Evolutionary conservation across 495 filamentous ascomycete species (phyloP), one percentile per base, ranked within the genome.

Genomic region (Cryomyces antarcticus): DNA sequence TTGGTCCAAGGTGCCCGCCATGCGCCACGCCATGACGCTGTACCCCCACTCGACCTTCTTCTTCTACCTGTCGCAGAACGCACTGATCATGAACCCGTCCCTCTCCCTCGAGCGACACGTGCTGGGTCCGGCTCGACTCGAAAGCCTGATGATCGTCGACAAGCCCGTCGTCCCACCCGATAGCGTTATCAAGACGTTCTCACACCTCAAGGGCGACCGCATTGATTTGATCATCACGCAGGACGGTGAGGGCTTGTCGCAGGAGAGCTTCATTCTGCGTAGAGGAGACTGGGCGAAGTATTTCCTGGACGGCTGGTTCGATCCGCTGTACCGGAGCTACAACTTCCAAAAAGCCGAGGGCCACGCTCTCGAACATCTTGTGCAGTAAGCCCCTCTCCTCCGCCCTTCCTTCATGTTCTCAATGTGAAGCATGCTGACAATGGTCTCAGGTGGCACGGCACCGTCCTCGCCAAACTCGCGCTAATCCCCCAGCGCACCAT

Each of bases 381-480:
- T 63, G 42, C 60, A 63, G 57, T 58, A 49, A 28, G 56, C 43
- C 30, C 7, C 40, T 6, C 38, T 24, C 17, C 17, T 24, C 1
- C 17, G 17, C 17, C 17, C 17, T 24, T 2, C 17, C 17, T 24
- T 2, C 17, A 24, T 24, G 17, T 24, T 24, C 17, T 24, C 17
- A 24, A 24, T 24, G 17, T 24, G 17, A 24, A 24, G 17, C 17
- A 2, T 24, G 17, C 17, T 24, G 17, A 24, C 17, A 24, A 82
- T 93, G 1, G 37, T 45, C 73, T 88, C 30, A 89, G 94, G 67
- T 99, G 92, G 92, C 92, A 99, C 57, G 86, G 89, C n/a, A 99
- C 89, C 0, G 83, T 96, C 42, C 70, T 99, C 13, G 80, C 86
- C 17, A 83, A 83, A 51, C 61, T 94, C 43, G 86, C 80, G 1